Percentiles rank a stretch among this genome's conserved stretches.
phyloP scores from a whole-genome alignment of 768 basidiomycete genomes.

The Mycena amicta region DNA sequence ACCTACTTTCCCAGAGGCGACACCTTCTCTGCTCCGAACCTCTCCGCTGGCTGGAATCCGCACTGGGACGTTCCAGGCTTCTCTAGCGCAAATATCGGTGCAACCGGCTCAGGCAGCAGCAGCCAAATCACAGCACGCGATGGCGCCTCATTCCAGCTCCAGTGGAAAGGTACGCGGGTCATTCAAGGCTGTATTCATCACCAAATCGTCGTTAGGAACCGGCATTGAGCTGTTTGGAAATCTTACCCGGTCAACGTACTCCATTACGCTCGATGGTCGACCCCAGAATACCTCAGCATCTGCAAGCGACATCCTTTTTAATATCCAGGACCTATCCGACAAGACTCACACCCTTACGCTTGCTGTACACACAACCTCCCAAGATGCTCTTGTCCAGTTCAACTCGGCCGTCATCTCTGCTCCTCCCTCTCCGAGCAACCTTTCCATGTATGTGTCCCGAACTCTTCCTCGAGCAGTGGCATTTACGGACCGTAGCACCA shows the following conservation, averaged over 20 bases:
- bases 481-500: conserved; percentile 28
- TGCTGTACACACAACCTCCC: conserved; percentile 43
- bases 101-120: conserved; percentile 56
- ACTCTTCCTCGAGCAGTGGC: background rate
- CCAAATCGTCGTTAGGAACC: conserved; percentile 48
- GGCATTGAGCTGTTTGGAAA: conserved; percentile 64
- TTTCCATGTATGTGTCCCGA: conserved; percentile 18
- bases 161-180: conserved; percentile 60
- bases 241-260: conserved; percentile 45
- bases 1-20: conserved; percentile 63
- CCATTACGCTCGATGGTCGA: conserved; percentile 54
- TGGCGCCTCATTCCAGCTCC: conserved; percentile 56
- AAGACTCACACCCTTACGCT: conserved; percentile 58
- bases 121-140: conserved; percentile 63
- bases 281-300: conserved; percentile 15
- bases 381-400: conserved; percentile 50
- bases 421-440: conserved; percentile 34
- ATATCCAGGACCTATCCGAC: conserved; percentile 49
- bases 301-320: conserved; percentile 47
- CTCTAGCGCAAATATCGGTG: conserved; percentile 36
- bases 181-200: background rate
- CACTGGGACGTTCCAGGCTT: conserved; percentile 57
- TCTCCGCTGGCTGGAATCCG: conserved; percentile 69
- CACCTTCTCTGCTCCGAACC: conserved; percentile 49
- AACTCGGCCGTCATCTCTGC: conserved; percentile 57